Evolutionary conservation across 768 basidiomycete genomes (phyloP).

Genomic region (Tricholoma hemisulphureum): DNA sequence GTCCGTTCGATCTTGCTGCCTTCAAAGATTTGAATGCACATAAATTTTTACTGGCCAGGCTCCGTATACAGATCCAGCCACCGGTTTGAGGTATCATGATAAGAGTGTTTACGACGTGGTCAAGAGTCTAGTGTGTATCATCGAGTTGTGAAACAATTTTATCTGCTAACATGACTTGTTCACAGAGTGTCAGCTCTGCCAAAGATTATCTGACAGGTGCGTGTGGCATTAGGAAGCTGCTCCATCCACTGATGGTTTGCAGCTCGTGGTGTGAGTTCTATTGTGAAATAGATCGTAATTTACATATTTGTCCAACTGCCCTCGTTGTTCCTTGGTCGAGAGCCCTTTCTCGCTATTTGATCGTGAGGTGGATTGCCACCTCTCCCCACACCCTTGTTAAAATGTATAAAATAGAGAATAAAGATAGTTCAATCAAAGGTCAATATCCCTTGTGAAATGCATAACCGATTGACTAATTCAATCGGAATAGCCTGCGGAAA

Average conservation of each 20-base stretch:
- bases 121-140: conserved; percentile 58
- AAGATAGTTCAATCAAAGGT: background rate
- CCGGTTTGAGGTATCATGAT: conserved; percentile 78
- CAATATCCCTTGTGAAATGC: background rate
- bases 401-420: background rate
- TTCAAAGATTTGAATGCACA: background rate
- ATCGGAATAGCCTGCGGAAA: conserved; percentile 19
- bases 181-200: conserved; percentile 63
- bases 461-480: conserved; percentile 12
- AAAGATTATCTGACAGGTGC: conserved; percentile 73
- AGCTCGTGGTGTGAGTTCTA: conserved; percentile 46
- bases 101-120: conserved; percentile 85
- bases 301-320: too few relatives aligned
- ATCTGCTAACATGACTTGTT: background rate
- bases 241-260: background rate
- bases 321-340: too few relatives aligned
- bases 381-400: too few relatives aligned
- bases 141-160: background rate
- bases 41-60: conserved; percentile 42
- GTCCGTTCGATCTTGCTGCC: conserved; percentile 31
- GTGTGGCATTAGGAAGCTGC: conserved; percentile 12
- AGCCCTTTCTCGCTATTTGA: too few relatives aligned
- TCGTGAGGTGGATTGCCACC: too few relatives aligned
- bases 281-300: conserved; percentile 37
- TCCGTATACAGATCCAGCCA: conserved; percentile 80